Conservation (phyloP, 108 stramenopile genomes). For the Skeletonema tropicum region DNA sequence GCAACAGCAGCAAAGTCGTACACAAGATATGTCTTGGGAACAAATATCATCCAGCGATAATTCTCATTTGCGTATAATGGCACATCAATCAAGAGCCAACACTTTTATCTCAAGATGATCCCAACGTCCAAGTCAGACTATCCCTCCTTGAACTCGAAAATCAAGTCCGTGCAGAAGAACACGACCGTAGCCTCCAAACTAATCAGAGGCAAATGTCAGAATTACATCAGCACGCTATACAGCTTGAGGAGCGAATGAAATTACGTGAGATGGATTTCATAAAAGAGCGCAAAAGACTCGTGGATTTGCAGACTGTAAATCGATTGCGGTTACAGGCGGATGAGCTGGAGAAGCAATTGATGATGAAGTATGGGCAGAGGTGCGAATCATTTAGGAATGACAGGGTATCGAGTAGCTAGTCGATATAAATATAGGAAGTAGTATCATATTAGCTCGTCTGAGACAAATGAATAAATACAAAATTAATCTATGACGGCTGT, state of each 20-base stretch:
- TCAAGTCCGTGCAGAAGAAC: not conserved
- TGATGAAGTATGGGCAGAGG: not conserved
- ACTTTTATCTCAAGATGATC: not conserved
- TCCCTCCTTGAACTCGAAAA: slow-evolving; percentile 1
- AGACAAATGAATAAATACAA: too few species aligned
- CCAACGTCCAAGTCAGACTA: not conserved
- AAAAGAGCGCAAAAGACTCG: not conserved
- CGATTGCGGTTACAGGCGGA: not conserved
- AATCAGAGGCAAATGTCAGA: not conserved
- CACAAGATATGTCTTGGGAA: not conserved
- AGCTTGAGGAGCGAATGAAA: not conserved
- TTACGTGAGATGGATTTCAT: not conserved
- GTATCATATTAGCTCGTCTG: too few species aligned
- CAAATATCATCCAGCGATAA: not conserved
- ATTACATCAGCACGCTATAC: not conserved
- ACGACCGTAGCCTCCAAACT: not conserved
- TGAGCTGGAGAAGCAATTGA: not conserved
- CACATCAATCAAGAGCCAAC: not conserved
- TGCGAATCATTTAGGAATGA: too few species aligned
- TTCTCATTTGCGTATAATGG: too few species aligned
- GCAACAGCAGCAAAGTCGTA: not conserved
- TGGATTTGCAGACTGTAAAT: not conserved
- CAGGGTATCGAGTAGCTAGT: too few species aligned
- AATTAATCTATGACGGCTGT: too few species aligned
- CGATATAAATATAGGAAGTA: too few species aligned